phyloP scores from a whole-genome alignment of 352 stramenopile species.

The Aphanomyces cochlioides region DNA sequence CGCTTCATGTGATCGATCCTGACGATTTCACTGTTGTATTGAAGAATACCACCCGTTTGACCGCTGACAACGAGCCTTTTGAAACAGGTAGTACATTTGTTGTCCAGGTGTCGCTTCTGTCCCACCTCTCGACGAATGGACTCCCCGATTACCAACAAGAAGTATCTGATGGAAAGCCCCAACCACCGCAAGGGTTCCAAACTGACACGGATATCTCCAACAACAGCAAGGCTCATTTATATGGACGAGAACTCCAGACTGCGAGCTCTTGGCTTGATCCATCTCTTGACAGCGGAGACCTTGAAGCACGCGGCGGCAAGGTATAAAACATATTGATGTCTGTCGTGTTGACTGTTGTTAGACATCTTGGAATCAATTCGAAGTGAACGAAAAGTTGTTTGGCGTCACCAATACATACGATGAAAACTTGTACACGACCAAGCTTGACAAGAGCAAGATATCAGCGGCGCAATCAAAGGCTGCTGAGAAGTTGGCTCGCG shows the following conservation, averaged over 20 bases:
- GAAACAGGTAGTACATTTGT: constrained; percentile 70
- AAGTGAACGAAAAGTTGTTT: constrained; percentile 95
- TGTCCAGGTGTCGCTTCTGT: constrained; percentile 64
- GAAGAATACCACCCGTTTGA: constrained; percentile 62
- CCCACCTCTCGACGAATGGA: constrained; percentile 57
- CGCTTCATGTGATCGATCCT: constrained; percentile 78
- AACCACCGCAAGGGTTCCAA: constrained; percentile 35
- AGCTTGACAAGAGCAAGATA: constrained; percentile 92
- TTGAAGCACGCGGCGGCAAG: constrained; percentile 56
- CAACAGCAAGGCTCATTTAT: constrained; percentile 54
- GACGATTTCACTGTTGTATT: constrained; percentile 81
- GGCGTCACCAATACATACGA: constrained; percentile 94
- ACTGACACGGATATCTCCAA: constrained; percentile 92
- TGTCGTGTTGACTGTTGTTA: constrained; percentile 28
- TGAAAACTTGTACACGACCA: constrained; percentile 98
- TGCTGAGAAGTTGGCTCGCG: constrained; percentile 90
- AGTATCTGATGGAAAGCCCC: constrained; percentile 30
- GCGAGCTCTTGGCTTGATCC: constrained; percentile 80
- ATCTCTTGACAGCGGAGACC: constrained; percentile 64
- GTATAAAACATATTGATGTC: constrained; percentile 20
- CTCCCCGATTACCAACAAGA: constrained; percentile 60
- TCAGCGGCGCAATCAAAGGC: constrained; percentile 79
- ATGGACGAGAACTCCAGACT: constrained; percentile 56
- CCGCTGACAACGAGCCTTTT: constrained; percentile 45
- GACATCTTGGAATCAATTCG: constrained; percentile 94